Evolutionary conservation across 495 filamentous ascomycete genomes (phyloP), one percentile per base, ranked within the genome.

Genomic region (Penicillium diatomitis): DNA sequence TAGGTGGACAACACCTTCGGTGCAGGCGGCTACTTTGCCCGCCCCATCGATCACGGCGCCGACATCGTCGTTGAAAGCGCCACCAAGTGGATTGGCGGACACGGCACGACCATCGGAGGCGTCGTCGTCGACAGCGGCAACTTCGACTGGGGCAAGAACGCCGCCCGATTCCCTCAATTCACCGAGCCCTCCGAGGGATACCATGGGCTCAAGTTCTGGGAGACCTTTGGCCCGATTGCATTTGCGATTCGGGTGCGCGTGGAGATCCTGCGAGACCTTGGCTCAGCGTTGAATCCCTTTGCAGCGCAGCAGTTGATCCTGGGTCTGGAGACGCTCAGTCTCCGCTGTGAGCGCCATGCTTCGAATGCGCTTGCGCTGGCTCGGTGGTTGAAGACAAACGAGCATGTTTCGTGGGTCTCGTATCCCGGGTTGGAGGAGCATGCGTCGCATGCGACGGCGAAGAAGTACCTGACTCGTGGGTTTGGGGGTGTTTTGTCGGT

Each of bases 51-150:
- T 5, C 85, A 95, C 64, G 94, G 94, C 38, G 87, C 85, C 44
- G 92, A 98, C 58, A 96, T 98, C 48, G 80, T 98, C 40, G 88
- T 97, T 7, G 90, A 96, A 73, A 90, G 85, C 32, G 91, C 92
- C 8, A 98, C 92, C 12, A 98, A 98, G 68, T 98, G 92, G 92
- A 97, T 98, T 44, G 92, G 92, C 36, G 92, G 92, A 33, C 92
- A 98, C 65, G 92, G 92, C 38, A 97, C 94, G 31, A 97, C 94
- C 5, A 88, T 98, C 54, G 92, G 78, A 30, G 92, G 94, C 38
- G 78, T 96, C 12, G 77, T 98, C 9, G 71, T 98, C 41, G 92
- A 98, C 71, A 83, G 85, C 47, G 92, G 92, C 47, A 95, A 90
- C 58, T 98, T 98, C 65, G 86, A 96, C 75, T 98, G 92, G 92